Conservation (phyloP, 2,329 filamentous ascomycete species). For the Pyrenophora tritici-repentis region DNA sequence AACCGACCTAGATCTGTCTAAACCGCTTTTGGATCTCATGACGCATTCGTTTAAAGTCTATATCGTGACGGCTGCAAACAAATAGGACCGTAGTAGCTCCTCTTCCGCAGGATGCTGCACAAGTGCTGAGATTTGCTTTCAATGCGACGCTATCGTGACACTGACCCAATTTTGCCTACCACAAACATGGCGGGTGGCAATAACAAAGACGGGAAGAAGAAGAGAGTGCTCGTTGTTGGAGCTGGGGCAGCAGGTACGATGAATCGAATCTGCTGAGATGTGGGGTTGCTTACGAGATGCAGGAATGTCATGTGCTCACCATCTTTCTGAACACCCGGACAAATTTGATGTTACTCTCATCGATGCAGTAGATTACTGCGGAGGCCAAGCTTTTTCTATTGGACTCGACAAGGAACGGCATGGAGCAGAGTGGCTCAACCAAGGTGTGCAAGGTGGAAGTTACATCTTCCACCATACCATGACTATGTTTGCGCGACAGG, state of each 20-base stretch:
- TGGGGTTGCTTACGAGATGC: not conserved
- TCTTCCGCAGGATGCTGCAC: not conserved
- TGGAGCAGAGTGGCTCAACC: conserved; percentile 65
- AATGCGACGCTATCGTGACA: conserved; percentile 31
- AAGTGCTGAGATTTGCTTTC: conserved; percentile 5
- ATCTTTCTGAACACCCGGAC: conserved; percentile 67
- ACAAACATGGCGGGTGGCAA: conserved; percentile 39
- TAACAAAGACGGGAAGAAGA: conserved; percentile 35
- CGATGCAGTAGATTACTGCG: conserved; percentile 59
- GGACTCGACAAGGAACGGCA: conserved; percentile 60
- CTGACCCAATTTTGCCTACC: conserved; percentile 38
- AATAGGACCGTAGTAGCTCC: conserved; percentile 8
- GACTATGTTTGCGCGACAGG: conserved; percentile 65
- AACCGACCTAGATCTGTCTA: conserved; percentile 18
- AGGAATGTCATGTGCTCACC: conserved; percentile 68
- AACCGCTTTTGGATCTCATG: conserved; percentile 38
- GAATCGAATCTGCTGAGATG: not conserved
- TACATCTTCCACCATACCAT: conserved; percentile 72
- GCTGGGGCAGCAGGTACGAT: conserved; percentile 48
- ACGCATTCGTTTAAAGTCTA: conserved; percentile 33
- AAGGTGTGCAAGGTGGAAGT: conserved; percentile 67
- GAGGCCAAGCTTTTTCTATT: conserved; percentile 65
- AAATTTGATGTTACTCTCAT: conserved; percentile 61
- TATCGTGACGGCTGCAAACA: conserved; percentile 20
- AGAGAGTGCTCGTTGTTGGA: conserved; percentile 48